Evolutionary conservation across 1,139 yeast genomes (phyloP).

Genomic region (Geotrichum restrictum): DNA sequence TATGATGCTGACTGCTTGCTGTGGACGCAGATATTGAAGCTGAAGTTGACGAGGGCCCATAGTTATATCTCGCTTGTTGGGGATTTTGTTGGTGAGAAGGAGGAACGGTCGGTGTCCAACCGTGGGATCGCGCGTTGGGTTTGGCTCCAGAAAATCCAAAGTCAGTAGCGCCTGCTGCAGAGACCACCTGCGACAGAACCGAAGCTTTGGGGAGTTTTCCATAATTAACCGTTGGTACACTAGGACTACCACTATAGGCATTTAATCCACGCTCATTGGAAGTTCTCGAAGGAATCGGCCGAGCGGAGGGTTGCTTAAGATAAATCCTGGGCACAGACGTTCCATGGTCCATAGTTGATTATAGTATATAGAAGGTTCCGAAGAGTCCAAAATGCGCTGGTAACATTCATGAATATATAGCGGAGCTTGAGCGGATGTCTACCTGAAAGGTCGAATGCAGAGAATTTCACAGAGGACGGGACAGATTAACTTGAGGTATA

Average conservation of each 20-base stretch:
- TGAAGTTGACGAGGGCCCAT: slow-evolving; percentile 13
- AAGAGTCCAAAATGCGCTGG: neutral
- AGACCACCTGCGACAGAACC: slow-evolving; percentile 17
- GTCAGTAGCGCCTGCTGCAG: slow-evolving; percentile 8
- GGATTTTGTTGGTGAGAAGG: neutral
- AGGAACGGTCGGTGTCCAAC: slow-evolving; percentile 6
- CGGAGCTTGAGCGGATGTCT: too few species aligned
- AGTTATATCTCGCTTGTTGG: slow-evolving; percentile 11
- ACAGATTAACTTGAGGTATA: neutral
- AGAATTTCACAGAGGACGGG: neutral
- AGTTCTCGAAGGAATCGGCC: slow-evolving; percentile 3
- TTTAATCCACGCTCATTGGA: slow-evolving; percentile 6
- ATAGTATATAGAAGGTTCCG: neutral
- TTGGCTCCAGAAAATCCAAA: neutral
- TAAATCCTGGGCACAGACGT: slow-evolving; percentile 14
- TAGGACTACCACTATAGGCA: neutral
- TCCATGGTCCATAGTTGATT: slow-evolving; percentile 14
- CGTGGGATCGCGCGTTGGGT: slow-evolving; percentile 7
- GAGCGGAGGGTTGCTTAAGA: slow-evolving; percentile 10
- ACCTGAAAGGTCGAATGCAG: too few species aligned
- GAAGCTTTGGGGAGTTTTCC: slow-evolving; percentile 13
- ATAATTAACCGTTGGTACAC: slow-evolving; percentile 5
- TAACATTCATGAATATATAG: neutral
- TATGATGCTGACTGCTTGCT: neutral
- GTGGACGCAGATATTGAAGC: slow-evolving; percentile 16